These are phyloP conservation scores for Sporothrix curviconia DNA, from an alignment of 2,329 filamentous ascomycete species.

Conservation along the genomic window DNA sequence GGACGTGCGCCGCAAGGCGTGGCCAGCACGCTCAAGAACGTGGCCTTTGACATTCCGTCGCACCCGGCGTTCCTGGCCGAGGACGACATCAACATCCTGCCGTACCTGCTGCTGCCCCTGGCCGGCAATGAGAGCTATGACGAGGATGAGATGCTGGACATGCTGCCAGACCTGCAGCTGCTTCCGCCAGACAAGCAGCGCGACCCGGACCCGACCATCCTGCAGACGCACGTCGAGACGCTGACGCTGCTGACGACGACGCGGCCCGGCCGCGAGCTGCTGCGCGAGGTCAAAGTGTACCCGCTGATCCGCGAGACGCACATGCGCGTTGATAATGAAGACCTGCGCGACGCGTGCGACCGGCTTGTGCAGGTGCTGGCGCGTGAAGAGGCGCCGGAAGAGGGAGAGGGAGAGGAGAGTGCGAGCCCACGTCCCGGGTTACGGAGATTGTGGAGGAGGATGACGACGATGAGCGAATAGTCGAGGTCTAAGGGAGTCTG, in stretches of 20 bases:
- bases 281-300: conserved; percentile 77
- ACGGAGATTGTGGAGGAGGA: conserved; percentile 40
- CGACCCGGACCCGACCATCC: conserved; percentile 67
- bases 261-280: conserved; percentile 61
- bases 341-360: conserved; percentile 77
- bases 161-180: conserved; percentile 86
- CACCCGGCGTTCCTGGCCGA: conserved; percentile 67
- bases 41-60: conserved; percentile 70
- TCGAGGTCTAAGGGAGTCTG: conserved; percentile 36
- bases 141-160: conserved; percentile 76
- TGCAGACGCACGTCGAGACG: conserved; percentile 85
- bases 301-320: conserved; percentile 85
- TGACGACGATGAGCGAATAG: conserved; percentile 48
- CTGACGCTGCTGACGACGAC: conserved; percentile 77
- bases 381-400: conserved; percentile 54
- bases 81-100: conserved; percentile 70
- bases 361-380: conserved; percentile 83
- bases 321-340: conserved; percentile 67
- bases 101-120: conserved; percentile 82
- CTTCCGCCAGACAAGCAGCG: conserved; percentile 83
- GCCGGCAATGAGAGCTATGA: conserved; percentile 83
- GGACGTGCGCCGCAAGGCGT: conserved; percentile 78
- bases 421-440: conserved; percentile 26
- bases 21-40: conserved; percentile 92
- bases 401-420: conserved; percentile 40